phyloP scores from a whole-genome alignment of 2,329 filamentous ascomycete species.

The Epichloe bromicola region DNA sequence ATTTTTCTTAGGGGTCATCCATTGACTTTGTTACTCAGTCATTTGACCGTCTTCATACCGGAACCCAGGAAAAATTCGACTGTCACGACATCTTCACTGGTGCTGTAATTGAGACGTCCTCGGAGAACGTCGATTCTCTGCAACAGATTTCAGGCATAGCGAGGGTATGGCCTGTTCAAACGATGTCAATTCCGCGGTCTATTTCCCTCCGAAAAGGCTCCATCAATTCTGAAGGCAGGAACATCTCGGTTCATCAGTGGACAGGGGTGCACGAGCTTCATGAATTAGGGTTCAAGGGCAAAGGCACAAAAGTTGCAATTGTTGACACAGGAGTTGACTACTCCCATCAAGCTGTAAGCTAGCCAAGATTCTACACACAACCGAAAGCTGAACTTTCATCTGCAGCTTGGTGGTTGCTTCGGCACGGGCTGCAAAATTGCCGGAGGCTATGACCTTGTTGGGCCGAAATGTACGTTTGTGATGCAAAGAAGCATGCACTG shows the following conservation, averaged over 20 bases:
- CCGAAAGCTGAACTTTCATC: not conserved
- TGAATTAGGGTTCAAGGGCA: conserved; percentile 22
- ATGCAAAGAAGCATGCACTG: not conserved
- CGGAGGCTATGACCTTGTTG: conserved; percentile 27
- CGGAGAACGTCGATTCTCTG: conserved; percentile 20
- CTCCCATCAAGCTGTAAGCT: conserved; percentile 22
- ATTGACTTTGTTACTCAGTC: conserved; percentile 11
- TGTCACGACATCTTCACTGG: conserved; percentile 24
- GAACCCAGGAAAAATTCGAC: conserved; percentile 17
- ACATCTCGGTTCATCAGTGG: conserved; percentile 15
- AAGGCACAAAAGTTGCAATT: conserved; percentile 24
- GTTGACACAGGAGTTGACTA: conserved; percentile 29
- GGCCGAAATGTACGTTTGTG: conserved; percentile 16
- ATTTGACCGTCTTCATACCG: conserved; percentile 6
- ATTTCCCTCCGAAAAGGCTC: not conserved
- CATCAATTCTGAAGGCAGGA: conserved; percentile 18
- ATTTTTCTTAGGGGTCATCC: conserved; percentile 5
- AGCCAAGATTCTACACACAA: not conserved
- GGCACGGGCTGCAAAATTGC: conserved; percentile 25
- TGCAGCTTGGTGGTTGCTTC: conserved; percentile 26
- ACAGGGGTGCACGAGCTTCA: conserved; percentile 28
- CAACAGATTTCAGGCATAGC: conserved; percentile 19
- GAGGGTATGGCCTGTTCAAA: conserved; percentile 24
- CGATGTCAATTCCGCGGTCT: conserved; percentile 9
- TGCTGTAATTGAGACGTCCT: conserved; percentile 19